Evolutionary conservation across 108 stramenopile genomes (phyloP), one percentile per base, ranked within the genome.

Genomic region (Nitzschia sp.): DNA sequence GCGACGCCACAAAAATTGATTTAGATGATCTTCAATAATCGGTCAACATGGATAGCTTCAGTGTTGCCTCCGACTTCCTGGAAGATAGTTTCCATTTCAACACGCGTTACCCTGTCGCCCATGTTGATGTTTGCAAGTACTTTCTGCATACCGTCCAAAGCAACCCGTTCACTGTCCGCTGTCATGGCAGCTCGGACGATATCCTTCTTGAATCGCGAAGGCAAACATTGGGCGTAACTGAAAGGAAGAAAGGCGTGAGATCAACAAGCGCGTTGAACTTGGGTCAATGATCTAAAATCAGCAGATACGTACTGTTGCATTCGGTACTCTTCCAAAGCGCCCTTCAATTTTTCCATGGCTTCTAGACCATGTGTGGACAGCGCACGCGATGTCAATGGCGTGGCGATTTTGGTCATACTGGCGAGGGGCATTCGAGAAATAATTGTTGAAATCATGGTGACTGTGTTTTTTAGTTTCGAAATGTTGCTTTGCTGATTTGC

Each of bases 161-260:
- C 66, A 59, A 85, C 66, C 0, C 57, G 34, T 11, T 65, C 73
- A 16, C 57, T 63, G 6, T 70, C 50, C 3, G 29, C 33, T 13
- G 41, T 44, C 8, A 41, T 57, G 8, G 85, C 85, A 15, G 81
- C 85, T 2, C 61, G 48, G 41, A 85, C 62, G 15, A 85, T 57
- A 32, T 85, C 85, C 68, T 85, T 82, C 27, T 74, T 80, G 70
- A 85, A 85, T 27, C 85, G 76, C 33, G 63, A 71, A 33, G 85
- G 85, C 23, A 78, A 53, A 28, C 70, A 66, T 64, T 82, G 79
- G 13, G 78, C 41, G 66, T 82, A 85, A 62, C 82, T 83, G 53
- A 19, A 23, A 34, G 19, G 2, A 2, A 22, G 52, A 57, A 50
- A 50, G 48, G n/a, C n/a, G n/a, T n/a, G n/a, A n/a, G n/a, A n/a